Conservation (phyloP, 495 filamentous ascomycete genomes). For the Hypoxylon subgilvum region DNA sequence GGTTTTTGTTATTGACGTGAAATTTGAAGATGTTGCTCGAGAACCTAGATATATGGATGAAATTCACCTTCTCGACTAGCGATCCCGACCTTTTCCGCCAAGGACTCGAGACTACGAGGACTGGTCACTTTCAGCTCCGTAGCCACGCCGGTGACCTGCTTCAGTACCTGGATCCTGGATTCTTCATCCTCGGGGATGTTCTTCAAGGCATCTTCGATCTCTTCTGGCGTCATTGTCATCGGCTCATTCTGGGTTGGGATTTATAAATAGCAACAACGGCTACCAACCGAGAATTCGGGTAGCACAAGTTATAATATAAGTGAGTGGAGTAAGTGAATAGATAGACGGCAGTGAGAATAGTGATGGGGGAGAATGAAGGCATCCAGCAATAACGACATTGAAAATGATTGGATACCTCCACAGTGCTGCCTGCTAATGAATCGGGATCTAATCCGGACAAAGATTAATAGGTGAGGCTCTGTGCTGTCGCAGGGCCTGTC, state of each 20-base stretch:
- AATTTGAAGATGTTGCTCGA: too few relatives aligned
- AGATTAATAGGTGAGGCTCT: constrained; percentile 12
- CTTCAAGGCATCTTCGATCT: constrained; percentile 29
- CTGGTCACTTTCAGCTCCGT: constrained; percentile 44
- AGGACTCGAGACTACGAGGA: constrained; percentile 50
- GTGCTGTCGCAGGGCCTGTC: not conserved
- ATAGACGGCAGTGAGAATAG: too few relatives aligned
- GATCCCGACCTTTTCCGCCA: constrained; percentile 67
- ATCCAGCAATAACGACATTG: too few relatives aligned
- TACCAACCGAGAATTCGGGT: too few relatives aligned
- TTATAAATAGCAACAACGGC: too few relatives aligned
- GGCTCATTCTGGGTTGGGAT: constrained; percentile 10
- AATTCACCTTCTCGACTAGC: constrained; percentile 70
- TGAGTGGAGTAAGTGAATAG: too few relatives aligned
- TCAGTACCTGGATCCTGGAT: constrained; percentile 33
- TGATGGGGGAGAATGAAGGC: too few relatives aligned
- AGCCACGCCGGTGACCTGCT: constrained; percentile 33
- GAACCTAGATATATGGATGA: too few relatives aligned
- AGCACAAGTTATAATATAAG: too few relatives aligned
- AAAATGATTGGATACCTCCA: too few relatives aligned
- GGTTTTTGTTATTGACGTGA: not conserved
- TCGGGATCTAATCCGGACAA: not conserved
- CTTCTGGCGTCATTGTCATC: constrained; percentile 26
- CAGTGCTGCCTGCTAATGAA: too few relatives aligned
- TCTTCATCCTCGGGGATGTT: constrained; percentile 27